These are phyloP conservation scores for Dichotomocladium elegans DNA, from an alignment of 371 early-diverging fungal species.

Conservation along the genomic window DNA sequence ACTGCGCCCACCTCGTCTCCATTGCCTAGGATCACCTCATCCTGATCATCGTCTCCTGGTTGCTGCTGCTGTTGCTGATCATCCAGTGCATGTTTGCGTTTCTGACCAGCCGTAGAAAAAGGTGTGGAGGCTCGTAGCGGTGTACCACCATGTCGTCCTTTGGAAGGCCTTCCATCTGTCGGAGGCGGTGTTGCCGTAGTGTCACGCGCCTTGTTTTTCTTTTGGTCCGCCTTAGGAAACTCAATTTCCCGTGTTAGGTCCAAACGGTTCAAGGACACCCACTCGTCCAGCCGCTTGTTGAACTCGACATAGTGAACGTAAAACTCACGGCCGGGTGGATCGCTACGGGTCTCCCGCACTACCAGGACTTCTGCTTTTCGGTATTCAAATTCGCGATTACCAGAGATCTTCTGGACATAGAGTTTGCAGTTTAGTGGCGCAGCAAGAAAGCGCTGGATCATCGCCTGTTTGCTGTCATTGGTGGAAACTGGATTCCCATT, in stretches of 20 bases:
- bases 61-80: conserved; percentile 1
- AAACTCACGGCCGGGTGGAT: conserved; percentile 61
- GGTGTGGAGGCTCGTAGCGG: conserved; percentile 15
- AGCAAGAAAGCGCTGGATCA: conserved; percentile 18
- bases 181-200: conserved; percentile 28
- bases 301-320: conserved; percentile 98
- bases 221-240: conserved; percentile 69
- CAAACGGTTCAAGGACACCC: conserved; percentile 81
- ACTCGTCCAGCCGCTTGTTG: conserved; percentile 99
- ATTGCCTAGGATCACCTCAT: conserved; percentile 37
- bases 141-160: conserved; percentile 11
- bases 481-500: too few species aligned
- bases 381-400: conserved; percentile 52
- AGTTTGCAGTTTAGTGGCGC: conserved; percentile 63
- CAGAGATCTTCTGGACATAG: conserved; percentile 62
- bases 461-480: background rate
- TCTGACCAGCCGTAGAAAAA: conserved; percentile 24
- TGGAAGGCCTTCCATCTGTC: background rate
- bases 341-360: conserved; percentile 56
- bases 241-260: conserved; percentile 72
- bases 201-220: conserved; percentile 49
- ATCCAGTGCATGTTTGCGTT: conserved; percentile 19
- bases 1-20: conserved; percentile 42
- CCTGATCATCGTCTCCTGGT: conserved; percentile 17
- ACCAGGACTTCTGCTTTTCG: conserved; percentile 93